Evolutionary conservation across 441 rosid genomes (phyloP), one percentile per base, ranked within the genome.

Genomic region (Gossypium lobatum): DNA sequence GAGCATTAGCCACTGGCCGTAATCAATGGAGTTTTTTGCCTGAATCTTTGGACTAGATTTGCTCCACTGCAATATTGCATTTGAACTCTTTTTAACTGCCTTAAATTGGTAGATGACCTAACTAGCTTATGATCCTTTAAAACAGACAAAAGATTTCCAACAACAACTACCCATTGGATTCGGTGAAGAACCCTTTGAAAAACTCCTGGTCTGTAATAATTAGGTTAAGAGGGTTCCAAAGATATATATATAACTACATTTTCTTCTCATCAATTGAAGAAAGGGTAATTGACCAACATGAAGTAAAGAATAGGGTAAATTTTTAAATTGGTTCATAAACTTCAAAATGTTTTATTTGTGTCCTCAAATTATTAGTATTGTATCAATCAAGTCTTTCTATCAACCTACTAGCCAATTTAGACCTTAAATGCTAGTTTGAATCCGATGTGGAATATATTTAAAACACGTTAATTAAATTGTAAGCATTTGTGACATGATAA

Each of bases 21-120:
- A 45, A 78, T 76, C 60, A 76, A 69, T 7, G 78, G 84, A 61
- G 50, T 67, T 37, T 5, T 42, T 76, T 73, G 64, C 77, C 10
- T 0, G 74, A 62, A 68, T 57, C 63, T 37, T 37, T 34, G 0
- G 1, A 14, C 6, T 58, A 57, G 65, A 77, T 72, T 26, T 50
- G 57, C 7, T 52, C 0, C 69, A 25, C 25, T 53, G 21, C 58
- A 17, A 17, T 58, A 37, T 2, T 68, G 45, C 25, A 42, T 25
- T 48, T 25, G 37, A 45, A 23, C 61, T 8, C 17, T 18, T 17
- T 75, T 26, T 73, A 58, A 60, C 72, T 37, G 63, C 64, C 64
- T 62, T 45, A 16, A 55, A n/a, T 1, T 16, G 62, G 57, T 69
- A 69, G 58, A 42, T 68, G 37, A 8, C 73, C 75, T 64, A 64